Evolutionary conservation across 1,284 basidiomycete genomes (phyloP), one percentile per base, ranked within the genome.

Genomic region (Puccinia horiana): DNA sequence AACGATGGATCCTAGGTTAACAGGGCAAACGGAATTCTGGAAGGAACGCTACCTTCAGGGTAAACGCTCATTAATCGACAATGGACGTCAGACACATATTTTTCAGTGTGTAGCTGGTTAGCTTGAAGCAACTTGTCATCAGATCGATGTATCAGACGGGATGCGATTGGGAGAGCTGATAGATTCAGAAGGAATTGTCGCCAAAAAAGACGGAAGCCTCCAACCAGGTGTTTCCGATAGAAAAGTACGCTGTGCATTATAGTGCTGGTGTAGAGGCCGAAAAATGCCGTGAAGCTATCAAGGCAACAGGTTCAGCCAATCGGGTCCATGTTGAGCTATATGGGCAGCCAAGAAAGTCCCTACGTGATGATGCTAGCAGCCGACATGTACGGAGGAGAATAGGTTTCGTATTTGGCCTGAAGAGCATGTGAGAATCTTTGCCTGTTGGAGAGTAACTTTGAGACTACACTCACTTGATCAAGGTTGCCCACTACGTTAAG

Each of bases 161-260:
- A 74, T 12, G 49, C 14, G 47, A 47, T 2, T 20, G 47, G 69
- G 12, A 52, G 44, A n/a, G 11, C 18, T 16, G 40, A 52, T 23
- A 35, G 6, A n/a, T 74, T 74, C 23, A 52, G 0, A 29, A n/a
- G 20, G 18, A 74, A 3, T 56, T 74, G 72, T 8, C 49, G 26
- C 72, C 72, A 74, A 56, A 74, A 74, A 26, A 74, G 49, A 3
- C 83, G 84, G 85, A 88, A 87, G 11, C 88, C 87, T 35, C 84
- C 83, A 1, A 79, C 73, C 77, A 89, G 87, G 72, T 88, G 87
- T 32, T 86, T 86, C 1, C 88, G 86, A 85, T 89, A 88, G 84
- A 87, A 88, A 4, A 89, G 85, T 65, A 86, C 77, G 14, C 87
- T 85, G 76, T 89, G 88, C 0, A 86, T 84, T 32, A 89, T 73